Base-by-base conservation (phyloP, 345 rosid genomes). In the Sisymbrium irio region DNA sequence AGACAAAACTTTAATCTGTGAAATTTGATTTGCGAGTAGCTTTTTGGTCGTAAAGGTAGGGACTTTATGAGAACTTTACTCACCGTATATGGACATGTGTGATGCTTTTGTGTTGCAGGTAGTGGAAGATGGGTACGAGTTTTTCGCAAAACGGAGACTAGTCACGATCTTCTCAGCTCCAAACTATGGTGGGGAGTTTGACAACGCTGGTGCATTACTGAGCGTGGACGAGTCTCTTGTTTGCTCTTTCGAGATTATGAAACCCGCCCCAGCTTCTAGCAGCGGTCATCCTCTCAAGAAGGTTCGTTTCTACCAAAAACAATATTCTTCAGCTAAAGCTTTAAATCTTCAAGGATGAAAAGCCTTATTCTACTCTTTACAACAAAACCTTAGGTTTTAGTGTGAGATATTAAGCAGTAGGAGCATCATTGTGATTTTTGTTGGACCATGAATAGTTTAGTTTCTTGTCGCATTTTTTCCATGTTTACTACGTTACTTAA, bases 151-250 rank as follows among this genome's bases (percentile, higher is more conserved):
- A 62, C 75, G 96, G 72, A 87, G 84, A 73, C 69, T 95, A 74
- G 98, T 94, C 27, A 94, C 96, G 0, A 87, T 94, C 62, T 94
- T 94, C 80, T 94, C 98, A 19, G 98, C 98, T 57, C 93, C 98
- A 54, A 94, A 94, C 85, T 94, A 94, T 62, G 98, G 97, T 15
- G 98, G 98, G 35, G 98, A 94, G 77, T 94, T 94, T 65, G 97
- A 94, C 81, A 91, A 94, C 57, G 97, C 92, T 9, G 99, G 97
- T 62, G 97, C 97, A 30, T 47, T 90, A 14, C 67, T 92, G 81
- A 90, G 93, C 27, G 96, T 95, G 0, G 93, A 92, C 13, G 84
- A 85, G 54, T 55, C 83, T 67, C 84, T 95, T 28, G 87, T 89
- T 20, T 95, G 99, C 78, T 88, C 99, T 8, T 95, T 92, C 32